Evolutionary conservation across 169 alveolate species (phyloP).

Genomic region (Eimeria acervulina): DNA sequence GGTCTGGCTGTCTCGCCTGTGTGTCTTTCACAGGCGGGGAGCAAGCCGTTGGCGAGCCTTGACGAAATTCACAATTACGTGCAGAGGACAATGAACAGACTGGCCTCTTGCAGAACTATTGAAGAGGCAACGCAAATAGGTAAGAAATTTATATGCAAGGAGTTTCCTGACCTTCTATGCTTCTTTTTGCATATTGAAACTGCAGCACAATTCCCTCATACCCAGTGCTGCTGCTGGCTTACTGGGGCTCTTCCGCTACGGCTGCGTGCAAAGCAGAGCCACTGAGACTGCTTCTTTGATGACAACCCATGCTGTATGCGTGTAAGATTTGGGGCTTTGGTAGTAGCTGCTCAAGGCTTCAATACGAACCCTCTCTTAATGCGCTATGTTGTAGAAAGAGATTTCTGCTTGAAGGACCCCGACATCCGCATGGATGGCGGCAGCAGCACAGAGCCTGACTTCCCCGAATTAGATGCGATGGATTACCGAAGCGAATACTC

Average conservation of each 20-base stretch:
- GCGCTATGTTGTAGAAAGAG: background rate
- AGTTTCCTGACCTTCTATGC: background rate
- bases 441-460: constrained; percentile 5
- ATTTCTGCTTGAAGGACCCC: constrained; percentile 33
- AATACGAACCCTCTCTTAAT: too few species aligned
- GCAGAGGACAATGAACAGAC: constrained; percentile 38
- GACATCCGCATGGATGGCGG: constrained; percentile 44
- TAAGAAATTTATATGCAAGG: background rate
- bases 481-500: constrained; percentile 60
- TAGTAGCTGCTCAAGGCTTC: background rate
- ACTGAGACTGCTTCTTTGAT: background rate
- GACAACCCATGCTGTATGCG: background rate
- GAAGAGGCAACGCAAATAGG: constrained; percentile 41
- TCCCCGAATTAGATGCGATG: constrained; percentile 54
- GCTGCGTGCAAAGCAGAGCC: background rate
- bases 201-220: background rate
- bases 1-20: background rate
- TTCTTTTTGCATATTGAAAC: background rate
- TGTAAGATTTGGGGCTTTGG: background rate
- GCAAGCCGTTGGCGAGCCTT: constrained; percentile 19
- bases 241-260: background rate
- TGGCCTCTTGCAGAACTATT: constrained; percentile 6
- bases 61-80: constrained; percentile 49
- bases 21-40: background rate
- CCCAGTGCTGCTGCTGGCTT: too few species aligned